Base-by-base conservation (phyloP, 139 green algal genomes). In the Spirogloea muscicola region DNA sequence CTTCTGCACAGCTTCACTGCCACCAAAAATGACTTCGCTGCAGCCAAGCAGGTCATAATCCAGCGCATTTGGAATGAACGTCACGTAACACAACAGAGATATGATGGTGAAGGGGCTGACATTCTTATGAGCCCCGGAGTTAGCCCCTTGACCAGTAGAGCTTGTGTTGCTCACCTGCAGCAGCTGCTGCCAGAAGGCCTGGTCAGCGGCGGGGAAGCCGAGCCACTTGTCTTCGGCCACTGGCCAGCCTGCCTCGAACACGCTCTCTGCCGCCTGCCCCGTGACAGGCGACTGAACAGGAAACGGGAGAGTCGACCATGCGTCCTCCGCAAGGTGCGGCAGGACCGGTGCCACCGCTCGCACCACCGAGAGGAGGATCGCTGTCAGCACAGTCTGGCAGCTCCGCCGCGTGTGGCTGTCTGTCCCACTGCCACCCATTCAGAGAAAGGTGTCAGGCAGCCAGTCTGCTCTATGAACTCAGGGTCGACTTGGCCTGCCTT, bases 301-400 rank as follows among this genome's bases (percentile, higher is more conserved):
- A n/a, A n/a, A n/a, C 36, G 90, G 89, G 69, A 94, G 72, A 58
- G 72, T 82, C 55, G 90, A 84, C 91, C 90, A 98, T 38, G 91
- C 92, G 74, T 99, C 94, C 84, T 99, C 95, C 2, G 92, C 93
- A 88, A 97, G 89, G 84, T 99, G 94, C 1, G 94, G 93, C 43
- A 90, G 69, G 9, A 98, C 38, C 7, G 94, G 94, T 3, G 86
- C 70, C 27, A 91, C 64, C 36, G 84, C 65, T 9, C 64, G 38
- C 55, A 92, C 58, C 60, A 88, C 21, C n/a, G 42, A 69, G 6
- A 84, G 55, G 49, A 95, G 73, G 25, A 93, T 38, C 31, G 84
- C 66, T 4, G 84, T 55, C 55, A 96, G 64, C 39, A 96, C 91
- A 0, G 91, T 96, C 85, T 98, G 94, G 79, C 87, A 93, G 2